Percentiles rank a stretch among this genome's conserved stretches.
Evolutionary conservation across 2,329 filamentous ascomycete genomes (phyloP).

Genomic region (Emmonsiellopsis sp.): DNA sequence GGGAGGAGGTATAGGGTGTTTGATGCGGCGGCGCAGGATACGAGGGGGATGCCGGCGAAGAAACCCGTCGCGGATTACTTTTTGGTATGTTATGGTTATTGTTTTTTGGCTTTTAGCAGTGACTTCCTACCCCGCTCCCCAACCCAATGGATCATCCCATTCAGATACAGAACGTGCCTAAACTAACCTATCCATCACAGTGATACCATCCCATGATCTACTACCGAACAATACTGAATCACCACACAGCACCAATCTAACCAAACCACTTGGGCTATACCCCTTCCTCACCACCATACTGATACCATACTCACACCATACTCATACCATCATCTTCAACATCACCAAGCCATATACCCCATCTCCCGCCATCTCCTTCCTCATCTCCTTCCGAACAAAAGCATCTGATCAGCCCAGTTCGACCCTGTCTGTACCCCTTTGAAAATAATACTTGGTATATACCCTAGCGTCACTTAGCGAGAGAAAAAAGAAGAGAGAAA

Average conservation of each 20-base stretch:
- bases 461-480: neutral
- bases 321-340: neutral
- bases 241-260: neutral
- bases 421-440: neutral
- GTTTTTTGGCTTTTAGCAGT: neutral
- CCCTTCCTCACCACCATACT: neutral
- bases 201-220: neutral
- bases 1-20: constrained; percentile 90
- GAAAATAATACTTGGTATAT: no score
- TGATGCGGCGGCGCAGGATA: constrained; percentile 92
- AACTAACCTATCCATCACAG: neutral
- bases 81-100: constrained; percentile 38
- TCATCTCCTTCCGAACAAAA: neutral
- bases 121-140: neutral
- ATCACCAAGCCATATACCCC: neutral
- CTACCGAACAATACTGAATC: neutral
- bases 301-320: neutral
- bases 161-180: neutral
- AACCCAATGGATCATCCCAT: neutral
- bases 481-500: no score
- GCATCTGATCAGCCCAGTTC: no score
- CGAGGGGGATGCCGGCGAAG: constrained; percentile 95
- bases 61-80: constrained; percentile 98
- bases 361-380: neutral
- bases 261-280: neutral